Base-by-base conservation (phyloP, 2,329 filamentous ascomycete species). In the Scleromitrula shiraiana region DNA sequence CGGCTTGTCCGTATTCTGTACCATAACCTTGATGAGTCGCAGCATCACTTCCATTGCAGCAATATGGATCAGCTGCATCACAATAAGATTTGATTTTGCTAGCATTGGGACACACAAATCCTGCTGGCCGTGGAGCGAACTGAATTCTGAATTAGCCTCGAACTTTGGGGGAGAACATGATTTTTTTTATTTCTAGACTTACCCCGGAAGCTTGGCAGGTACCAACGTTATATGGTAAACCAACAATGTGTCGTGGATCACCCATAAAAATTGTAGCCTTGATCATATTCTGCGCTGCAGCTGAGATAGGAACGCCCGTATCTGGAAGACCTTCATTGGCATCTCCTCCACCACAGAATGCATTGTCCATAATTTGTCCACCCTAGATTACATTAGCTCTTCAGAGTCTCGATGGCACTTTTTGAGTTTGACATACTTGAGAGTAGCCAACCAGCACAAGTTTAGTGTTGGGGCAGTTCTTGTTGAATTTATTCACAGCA, bases 181-280 rank as follows among this genome's bases (percentile, higher is more conserved):
- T 20, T 26, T 37, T 27, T 30, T 32, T 15, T n/a, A 15, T 6
- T 20, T 22, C n/a, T n/a, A 9, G 8, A 70, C 75, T 69, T 74
- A 82, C 78, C 22, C 79, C 79, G 52, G 69, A 66, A 29, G 76
- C 74, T 29, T 57, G 65, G 67, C 78, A 82, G 7, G 77, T 82
- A 20, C 80, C 79, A 41, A 81, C 76, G 42, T 80, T 72, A 61
- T 80, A 83, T 1, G 77, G 63, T 20, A 78, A 66, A 2, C 78
- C 78, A 5, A 65, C 62, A 7, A 71, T 67, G 56, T 77, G 76
- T 50, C 78, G 70, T 3, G 82, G 82, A 57, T 81, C 74, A 6
- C 80, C 81, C 72, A 83, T 76, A 61, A 82, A 77, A 55, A 84
- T 81, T 12, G 74, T 77, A 0, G 77, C 81, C 63, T 80, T 81